Conservation (phyloP, 2,329 filamentous ascomycete genomes). For the Sporothrix mexicana region DNA sequence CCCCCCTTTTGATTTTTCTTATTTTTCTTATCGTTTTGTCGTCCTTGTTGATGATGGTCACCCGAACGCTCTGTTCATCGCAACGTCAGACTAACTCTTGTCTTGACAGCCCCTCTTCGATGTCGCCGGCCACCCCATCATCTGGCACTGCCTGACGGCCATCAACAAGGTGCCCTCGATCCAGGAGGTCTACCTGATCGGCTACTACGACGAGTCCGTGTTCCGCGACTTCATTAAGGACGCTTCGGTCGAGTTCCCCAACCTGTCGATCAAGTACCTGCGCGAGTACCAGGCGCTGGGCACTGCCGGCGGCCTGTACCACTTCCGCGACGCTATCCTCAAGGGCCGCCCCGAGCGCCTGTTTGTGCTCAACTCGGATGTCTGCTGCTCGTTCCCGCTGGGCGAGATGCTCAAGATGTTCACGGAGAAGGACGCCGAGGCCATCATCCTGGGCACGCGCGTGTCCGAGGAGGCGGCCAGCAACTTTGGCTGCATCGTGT, state of each 20-base stretch:
- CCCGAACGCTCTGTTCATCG: background rate
- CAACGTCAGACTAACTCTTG: background rate
- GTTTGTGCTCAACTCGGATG: slow-evolving; percentile 97
- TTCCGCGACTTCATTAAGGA: slow-evolving; percentile 99
- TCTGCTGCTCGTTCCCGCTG: slow-evolving; percentile 97
- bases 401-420: slow-evolving; percentile 95
- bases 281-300: slow-evolving; percentile 96
- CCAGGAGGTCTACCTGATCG: slow-evolving; percentile 95
- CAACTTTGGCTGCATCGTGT: slow-evolving; percentile 98
- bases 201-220: slow-evolving; percentile 97
- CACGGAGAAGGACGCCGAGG: slow-evolving; percentile 93
- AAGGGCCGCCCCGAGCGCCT: slow-evolving; percentile 94
- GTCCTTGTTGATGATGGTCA: no score
- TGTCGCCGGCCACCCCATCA: slow-evolving; percentile 96
- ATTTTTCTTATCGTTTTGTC: background rate
- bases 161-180: slow-evolving; percentile 88
- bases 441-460: slow-evolving; percentile 91
- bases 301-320: slow-evolving; percentile 95
- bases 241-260: slow-evolving; percentile 79
- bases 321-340: slow-evolving; percentile 98
- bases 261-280: slow-evolving; percentile 90
- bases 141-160: slow-evolving; percentile 95
- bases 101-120: slow-evolving; percentile 84
- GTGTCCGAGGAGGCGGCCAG: slow-evolving; percentile 88
- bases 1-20: background rate